Conservation (phyloP, 2,329 filamentous ascomycete species). For the Aspergillus proliferans region DNA sequence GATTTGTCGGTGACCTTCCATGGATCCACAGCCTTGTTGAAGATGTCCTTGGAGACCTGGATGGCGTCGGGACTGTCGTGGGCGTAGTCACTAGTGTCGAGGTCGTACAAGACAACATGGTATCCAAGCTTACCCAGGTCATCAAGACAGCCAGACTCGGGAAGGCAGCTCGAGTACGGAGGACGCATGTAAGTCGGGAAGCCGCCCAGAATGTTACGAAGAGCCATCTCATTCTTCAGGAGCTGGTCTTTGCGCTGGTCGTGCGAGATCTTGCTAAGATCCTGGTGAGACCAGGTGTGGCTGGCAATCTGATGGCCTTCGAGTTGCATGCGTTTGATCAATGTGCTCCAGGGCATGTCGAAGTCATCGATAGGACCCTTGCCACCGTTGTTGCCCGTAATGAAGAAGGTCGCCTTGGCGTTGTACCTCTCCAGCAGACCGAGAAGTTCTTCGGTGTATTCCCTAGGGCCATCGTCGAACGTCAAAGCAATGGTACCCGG, state of each 20-base stretch:
- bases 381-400: constrained; percentile 47
- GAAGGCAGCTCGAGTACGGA: constrained; percentile 41
- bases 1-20: constrained; percentile 23
- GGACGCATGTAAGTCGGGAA: constrained; percentile 51
- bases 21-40: constrained; percentile 27
- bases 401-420: constrained; percentile 63
- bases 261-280: constrained; percentile 37
- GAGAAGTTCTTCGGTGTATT: constrained; percentile 56
- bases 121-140: constrained; percentile 45
- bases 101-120: constrained; percentile 43
- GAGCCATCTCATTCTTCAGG: constrained; percentile 42
- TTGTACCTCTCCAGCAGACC: constrained; percentile 55
- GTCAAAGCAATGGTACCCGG: constrained; percentile 59
- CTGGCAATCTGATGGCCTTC: constrained; percentile 48
- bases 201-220: constrained; percentile 43
- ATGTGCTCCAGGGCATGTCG: constrained; percentile 30
- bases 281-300: constrained; percentile 48
- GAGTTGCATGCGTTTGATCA: constrained; percentile 37
- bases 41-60: constrained; percentile 36
- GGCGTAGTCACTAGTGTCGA: constrained; percentile 45
- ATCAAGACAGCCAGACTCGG: constrained; percentile 32
- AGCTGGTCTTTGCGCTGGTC: constrained; percentile 38
- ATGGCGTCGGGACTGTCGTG: constrained; percentile 32
- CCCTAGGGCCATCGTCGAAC: constrained; percentile 61
- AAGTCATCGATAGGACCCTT: constrained; percentile 41